Conservation (phyloP, 208 protist species). For the Phytomonas francai region DNA sequence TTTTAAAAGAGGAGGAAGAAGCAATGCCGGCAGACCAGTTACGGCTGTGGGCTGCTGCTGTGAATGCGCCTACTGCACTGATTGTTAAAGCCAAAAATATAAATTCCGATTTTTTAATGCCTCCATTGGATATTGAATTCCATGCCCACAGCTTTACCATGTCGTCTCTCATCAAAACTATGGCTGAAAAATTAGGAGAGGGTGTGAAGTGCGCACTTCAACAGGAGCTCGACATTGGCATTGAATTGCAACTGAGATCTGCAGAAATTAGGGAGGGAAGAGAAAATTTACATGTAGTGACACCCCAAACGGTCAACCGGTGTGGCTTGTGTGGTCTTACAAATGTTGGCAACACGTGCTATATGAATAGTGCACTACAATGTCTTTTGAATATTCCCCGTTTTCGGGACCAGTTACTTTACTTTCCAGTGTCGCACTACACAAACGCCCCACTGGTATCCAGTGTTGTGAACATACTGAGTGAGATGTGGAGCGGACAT, state of each 20-base stretch:
- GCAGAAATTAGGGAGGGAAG: slow-evolving; percentile 10
- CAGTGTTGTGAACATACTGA: slow-evolving; percentile 38
- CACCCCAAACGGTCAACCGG: slow-evolving; percentile 18
- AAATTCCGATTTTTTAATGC: background rate
- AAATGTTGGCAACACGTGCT: slow-evolving; percentile 91
- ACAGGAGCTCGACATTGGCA: slow-evolving; percentile 13
- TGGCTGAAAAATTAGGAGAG: background rate
- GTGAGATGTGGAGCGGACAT: slow-evolving; percentile 52
- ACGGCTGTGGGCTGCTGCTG: slow-evolving; percentile 27
- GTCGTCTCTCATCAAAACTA: background rate
- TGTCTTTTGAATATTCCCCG: slow-evolving; percentile 69
- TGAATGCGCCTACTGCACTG: slow-evolving; percentile 14
- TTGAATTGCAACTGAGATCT: slow-evolving; percentile 17
- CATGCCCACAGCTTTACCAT: background rate
- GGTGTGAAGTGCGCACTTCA: slow-evolving; percentile 4
- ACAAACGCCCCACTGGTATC: slow-evolving; percentile 32
- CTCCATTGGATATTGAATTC: background rate
- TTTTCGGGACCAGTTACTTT: slow-evolving; percentile 69
- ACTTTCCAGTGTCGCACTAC: slow-evolving; percentile 50
- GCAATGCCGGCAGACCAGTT: slow-evolving; percentile 20
- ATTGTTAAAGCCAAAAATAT: background rate
- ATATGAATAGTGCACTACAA: slow-evolving; percentile 90
- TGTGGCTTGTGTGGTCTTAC: slow-evolving; percentile 69
- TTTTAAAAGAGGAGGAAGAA: slow-evolving; percentile 20
- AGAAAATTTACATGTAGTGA: slow-evolving; percentile 14